Evolutionary conservation across 2,329 filamentous ascomycete genomes (phyloP), one percentile per base, ranked within the genome.

Genomic region (Arachnomyces sp.): DNA sequence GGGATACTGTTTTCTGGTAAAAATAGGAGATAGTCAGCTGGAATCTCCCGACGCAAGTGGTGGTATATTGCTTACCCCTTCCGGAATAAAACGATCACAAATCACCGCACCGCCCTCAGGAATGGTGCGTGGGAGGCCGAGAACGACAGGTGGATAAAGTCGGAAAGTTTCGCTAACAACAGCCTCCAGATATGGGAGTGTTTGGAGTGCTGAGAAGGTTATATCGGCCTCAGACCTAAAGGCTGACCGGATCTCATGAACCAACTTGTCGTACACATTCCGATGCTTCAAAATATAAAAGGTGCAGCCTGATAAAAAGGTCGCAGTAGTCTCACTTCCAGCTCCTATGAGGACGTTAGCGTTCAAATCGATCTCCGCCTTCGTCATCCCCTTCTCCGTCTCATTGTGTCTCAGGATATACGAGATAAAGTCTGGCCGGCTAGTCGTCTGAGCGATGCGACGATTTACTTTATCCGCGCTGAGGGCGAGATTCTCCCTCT

Each of bases 91-190:
- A 30, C 48, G 25, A 2, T 43, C 50, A 18, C 53, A 49, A 29
- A 60, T 52, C 31, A 52, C 43, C 2, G 52, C 51, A 13, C 57
- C 59, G 3, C 47, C 49, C n/a, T 50, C 40, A 2, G 56, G 57
- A 2, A 56, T 53, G 18, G 56, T 30, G 7, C 57, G 52, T 2
- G 59, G 57, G 32, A 60, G 47, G 28, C 55, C 55, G n/a, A 53
- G 52, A 2, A 57, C 50, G 21, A 54, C 48, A 3, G 54, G 54
- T 13, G 55, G 53, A 16, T 56, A 56, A 29, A 56, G 45, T 9
- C 56, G 48, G 16, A 60, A 45, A 12, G 43, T 44, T 28, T 60
- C 56, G 1, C 45, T 43, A 8, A 58, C 31, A 9, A 54, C 53
- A 5, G 55, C 56, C 14, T 52, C 54, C 6, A 60, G 45, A 18